A percentile compares a stretch with the other conserved stretches of the same genome.
These are phyloP conservation scores for Tausonia pullulans DNA, from an alignment of 1,284 basidiomycete species.

Conservation along the genomic window DNA sequence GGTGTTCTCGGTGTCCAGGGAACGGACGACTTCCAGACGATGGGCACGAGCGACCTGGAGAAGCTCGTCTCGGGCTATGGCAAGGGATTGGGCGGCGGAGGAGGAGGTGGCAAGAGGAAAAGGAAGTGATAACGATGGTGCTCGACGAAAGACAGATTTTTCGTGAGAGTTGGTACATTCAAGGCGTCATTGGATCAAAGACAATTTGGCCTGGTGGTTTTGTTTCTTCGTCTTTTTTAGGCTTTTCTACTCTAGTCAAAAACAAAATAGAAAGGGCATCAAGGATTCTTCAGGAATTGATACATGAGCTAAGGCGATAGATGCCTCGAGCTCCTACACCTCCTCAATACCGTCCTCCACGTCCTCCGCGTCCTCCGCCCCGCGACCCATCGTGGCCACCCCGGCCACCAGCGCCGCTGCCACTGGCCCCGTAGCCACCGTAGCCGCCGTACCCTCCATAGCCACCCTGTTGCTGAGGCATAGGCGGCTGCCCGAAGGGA, in stretches of 20 bases:
- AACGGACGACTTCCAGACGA: constrained; percentile 71
- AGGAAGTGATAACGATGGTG: not conserved
- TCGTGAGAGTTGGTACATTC: no score
- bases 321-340: no score
- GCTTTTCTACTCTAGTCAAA: no score
- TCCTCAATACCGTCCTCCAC: constrained; percentile 5
- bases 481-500: constrained; percentile 13
- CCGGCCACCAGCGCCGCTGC: constrained; percentile 3
- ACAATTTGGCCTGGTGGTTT: no score
- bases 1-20: constrained; percentile 67
- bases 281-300: no score
- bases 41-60: constrained; percentile 55
- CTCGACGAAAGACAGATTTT: no score
- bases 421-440: constrained; percentile 8
- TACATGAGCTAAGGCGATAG: no score
- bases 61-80: constrained; percentile 27
- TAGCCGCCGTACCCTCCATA: constrained; percentile 16
- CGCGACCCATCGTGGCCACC: not conserved
- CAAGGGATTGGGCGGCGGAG: not conserved
- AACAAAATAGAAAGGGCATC: no score
- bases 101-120: constrained; percentile 6
- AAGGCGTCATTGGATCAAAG: no score
- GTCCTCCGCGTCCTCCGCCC: not conserved
- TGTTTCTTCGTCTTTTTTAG: no score
- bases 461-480: constrained; percentile 10